Evolutionary conservation across 1,284 basidiomycete species (phyloP).

Genomic region (Austroboletus novae-zelandiae): DNA sequence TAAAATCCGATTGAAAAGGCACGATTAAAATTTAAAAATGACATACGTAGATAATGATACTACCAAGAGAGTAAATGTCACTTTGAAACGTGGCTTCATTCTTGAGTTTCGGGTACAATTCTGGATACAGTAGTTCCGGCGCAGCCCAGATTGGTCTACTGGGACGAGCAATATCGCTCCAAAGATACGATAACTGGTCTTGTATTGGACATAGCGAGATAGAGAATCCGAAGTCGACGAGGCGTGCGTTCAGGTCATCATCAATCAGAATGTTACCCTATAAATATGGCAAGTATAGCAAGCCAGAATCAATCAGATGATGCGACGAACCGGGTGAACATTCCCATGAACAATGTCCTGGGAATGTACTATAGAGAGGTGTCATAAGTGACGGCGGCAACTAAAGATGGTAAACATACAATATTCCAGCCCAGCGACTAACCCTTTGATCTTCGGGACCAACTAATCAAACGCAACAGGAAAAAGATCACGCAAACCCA

Average conservation of each 20-base stretch:
- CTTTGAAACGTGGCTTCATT: neutral
- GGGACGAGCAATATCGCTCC: neutral
- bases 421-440: neutral
- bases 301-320: neutral
- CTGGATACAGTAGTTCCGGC: slow-evolving; percentile 3
- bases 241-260: neutral
- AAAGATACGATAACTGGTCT: slow-evolving; percentile 1
- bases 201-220: neutral
- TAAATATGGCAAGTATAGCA: neutral
- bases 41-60: slow-evolving; percentile 2
- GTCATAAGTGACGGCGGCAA: neutral
- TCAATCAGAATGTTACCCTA: slow-evolving; percentile 4
- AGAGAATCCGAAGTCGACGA: slow-evolving; percentile 11
- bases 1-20: neutral
- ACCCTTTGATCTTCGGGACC: neutral
- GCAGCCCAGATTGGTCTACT: slow-evolving; percentile 1
- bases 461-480: neutral
- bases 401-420: neutral
- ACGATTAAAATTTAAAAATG: neutral
- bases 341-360: neutral
- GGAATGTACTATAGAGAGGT: neutral
- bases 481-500: neutral
- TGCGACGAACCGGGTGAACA: neutral
- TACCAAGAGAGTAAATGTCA: slow-evolving; percentile 13
- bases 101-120: neutral